phyloP scores from a whole-genome alignment of 176 grass and related monocot species.

The Chrysopogon serrulatus region DNA sequence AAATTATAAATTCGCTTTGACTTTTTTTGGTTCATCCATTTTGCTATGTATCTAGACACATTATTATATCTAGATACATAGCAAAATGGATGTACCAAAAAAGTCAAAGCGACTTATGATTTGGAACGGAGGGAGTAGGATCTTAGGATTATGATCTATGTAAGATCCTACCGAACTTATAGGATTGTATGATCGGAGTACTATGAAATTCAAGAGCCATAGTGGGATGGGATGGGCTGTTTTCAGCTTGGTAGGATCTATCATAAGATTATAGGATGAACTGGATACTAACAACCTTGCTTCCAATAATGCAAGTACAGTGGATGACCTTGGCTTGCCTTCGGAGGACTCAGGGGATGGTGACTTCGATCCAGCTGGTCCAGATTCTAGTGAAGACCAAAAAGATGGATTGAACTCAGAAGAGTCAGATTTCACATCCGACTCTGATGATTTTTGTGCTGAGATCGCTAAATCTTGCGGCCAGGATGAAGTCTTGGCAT shows the following conservation, averaged over 20 bases:
- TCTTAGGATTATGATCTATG: background rate
- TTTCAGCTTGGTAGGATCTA: background rate
- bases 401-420: conserved; percentile 42
- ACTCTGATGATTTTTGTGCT: conserved; percentile 87
- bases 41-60: too few species aligned
- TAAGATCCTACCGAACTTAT: background rate
- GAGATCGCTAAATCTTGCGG: conserved; percentile 64
- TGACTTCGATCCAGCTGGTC: conserved; percentile 73
- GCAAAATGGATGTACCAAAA: too few species aligned
- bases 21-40: too few species aligned
- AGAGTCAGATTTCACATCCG: conserved; percentile 86
- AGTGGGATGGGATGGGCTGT: background rate
- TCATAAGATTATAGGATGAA: background rate
- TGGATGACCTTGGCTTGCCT: conserved; percentile 62
- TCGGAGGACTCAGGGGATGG: conserved; percentile 97
- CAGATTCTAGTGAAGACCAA: conserved; percentile 51
- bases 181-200: background rate
- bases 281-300: background rate
- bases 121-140: too few species aligned
- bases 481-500: conserved; percentile 29
- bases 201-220: background rate
- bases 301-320: conserved; percentile 34
- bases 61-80: too few species aligned
- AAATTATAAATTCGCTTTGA: too few species aligned
- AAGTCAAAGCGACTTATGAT: too few species aligned